Evolutionary conservation across 2,329 filamentous ascomycete genomes (phyloP), one percentile per base, ranked within the genome.

Genomic region (Bipolaris zeicola): DNA sequence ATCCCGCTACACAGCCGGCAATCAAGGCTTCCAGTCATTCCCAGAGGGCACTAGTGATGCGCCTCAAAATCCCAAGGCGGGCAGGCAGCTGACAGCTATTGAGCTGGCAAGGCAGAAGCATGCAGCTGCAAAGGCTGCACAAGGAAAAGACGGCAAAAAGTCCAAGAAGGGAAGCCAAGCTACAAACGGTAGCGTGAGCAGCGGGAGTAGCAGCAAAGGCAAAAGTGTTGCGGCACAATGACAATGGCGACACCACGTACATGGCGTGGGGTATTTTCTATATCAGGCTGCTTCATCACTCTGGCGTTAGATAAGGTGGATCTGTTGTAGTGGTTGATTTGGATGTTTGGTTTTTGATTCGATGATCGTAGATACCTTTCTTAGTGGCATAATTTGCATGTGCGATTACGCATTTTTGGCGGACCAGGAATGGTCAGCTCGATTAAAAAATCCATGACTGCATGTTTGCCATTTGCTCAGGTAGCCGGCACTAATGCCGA

Each of bases 71-170:
- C 62, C 66, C 16, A 68, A 64, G 52, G 46, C 60, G 6, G 68
- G 67, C 41, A 71, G 60, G 50, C 73, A 76, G 37, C 52, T 71
- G 33, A 70, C 66, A 26, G 72, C 73, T 18, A 78, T 88, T 55
- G 82, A 88, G 64, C 69, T 85, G 57, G 86, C 86, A 6, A 77
- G 85, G 54, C 83, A 85, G 61, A 79, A 82, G 51, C 83, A 83
- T 70, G 83, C 81, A 8, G 80, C 80, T 13, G 71, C 75, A 26
- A 81, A 80, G 64, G 69, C 73, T 26, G 69, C 63, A n/a, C 70
- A 70, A 41, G 68, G 63, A 20, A 75, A 71, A 37, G 65, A 65
- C 14, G 68, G 69, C 50, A 67, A 72, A 36, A 68, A 70, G 33
- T 55, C 58, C 2, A 62, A 57, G 24, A 67, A 63, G 45, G 60